Percentiles rank a stretch among this genome's conserved stretches.
phyloP scores from a whole-genome alignment of 1,139 yeast genomes.

The Pichia sp. region DNA sequence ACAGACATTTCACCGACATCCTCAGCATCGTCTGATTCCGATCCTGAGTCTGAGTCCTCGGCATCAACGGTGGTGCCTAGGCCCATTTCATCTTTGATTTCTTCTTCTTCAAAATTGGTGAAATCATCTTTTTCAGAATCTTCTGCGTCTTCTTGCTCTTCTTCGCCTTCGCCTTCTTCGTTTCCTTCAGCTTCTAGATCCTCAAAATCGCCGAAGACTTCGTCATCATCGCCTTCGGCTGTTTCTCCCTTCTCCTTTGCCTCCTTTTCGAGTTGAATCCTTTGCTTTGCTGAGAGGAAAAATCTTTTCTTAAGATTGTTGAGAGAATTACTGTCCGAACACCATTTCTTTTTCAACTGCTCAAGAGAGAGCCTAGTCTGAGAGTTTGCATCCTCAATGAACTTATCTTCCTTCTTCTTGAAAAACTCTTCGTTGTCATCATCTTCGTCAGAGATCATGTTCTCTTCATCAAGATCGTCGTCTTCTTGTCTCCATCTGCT shows the following conservation, averaged over 20 bases:
- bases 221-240: slow-evolving; percentile 28
- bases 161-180: slow-evolving; percentile 17
- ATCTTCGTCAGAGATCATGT: slow-evolving; percentile 31
- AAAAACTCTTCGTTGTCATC: slow-evolving; percentile 63
- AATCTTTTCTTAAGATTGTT: slow-evolving; percentile 50
- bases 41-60: slow-evolving; percentile 30
- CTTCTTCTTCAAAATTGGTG: slow-evolving; percentile 26
- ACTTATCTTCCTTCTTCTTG: slow-evolving; percentile 38
- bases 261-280: slow-evolving; percentile 23
- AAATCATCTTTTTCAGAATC: slow-evolving; percentile 16
- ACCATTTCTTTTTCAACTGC: slow-evolving; percentile 48
- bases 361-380: slow-evolving; percentile 33
- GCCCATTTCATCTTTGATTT: slow-evolving; percentile 25
- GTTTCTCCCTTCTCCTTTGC: slow-evolving; percentile 28
- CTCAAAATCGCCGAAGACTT: slow-evolving; percentile 66
- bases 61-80: slow-evolving; percentile 29
- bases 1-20: slow-evolving; percentile 39
- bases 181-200: slow-evolving; percentile 32
- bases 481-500: slow-evolving; percentile 63
- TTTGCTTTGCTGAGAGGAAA: slow-evolving; percentile 57
- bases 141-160: neutral
- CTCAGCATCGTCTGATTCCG: slow-evolving; percentile 28
- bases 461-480: slow-evolving; percentile 23
- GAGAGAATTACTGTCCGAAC: slow-evolving; percentile 33
- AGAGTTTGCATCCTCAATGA: slow-evolving; percentile 19